Conservation (phyloP, 495 filamentous ascomycete genomes). For the Lophium mytilinum region DNA sequence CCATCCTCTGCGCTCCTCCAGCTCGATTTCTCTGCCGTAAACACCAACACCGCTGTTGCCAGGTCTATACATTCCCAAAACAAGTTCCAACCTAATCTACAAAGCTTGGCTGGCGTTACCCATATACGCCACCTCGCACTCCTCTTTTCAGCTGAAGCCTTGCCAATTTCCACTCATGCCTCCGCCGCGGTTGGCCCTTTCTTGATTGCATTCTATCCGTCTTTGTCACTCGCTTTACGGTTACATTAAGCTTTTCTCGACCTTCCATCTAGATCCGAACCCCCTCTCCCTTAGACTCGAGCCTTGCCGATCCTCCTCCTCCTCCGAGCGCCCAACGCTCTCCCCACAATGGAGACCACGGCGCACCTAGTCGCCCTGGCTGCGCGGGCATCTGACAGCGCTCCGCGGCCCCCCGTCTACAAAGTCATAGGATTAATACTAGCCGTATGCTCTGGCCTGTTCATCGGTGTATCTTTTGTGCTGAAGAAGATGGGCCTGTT, state of each 20-base stretch:
- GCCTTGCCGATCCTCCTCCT: neutral
- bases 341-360: constrained; percentile 42
- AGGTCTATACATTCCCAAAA: neutral
- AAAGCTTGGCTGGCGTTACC: neutral
- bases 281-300: too few relatives aligned
- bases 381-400: constrained; percentile 35
- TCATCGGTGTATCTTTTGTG: constrained; percentile 94
- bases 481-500: constrained; percentile 89
- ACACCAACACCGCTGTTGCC: neutral
- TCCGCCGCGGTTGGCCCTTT: neutral
- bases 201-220: neutral
- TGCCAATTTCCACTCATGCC: neutral
- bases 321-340: neutral
- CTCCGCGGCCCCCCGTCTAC: constrained; percentile 52
- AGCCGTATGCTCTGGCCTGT: constrained; percentile 80
- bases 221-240: neutral
- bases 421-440: constrained; percentile 84
- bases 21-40: neutral
- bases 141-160: neutral
- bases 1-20: too few relatives aligned
- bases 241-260: neutral
- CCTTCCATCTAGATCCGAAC: too few relatives aligned
- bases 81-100: neutral
- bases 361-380: constrained; percentile 39
- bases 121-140: neutral